Evolutionary conservation across 2,329 filamentous ascomycete genomes (phyloP), one percentile per base, ranked within the genome.

Genomic region (Rachicladosporium sp.): DNA sequence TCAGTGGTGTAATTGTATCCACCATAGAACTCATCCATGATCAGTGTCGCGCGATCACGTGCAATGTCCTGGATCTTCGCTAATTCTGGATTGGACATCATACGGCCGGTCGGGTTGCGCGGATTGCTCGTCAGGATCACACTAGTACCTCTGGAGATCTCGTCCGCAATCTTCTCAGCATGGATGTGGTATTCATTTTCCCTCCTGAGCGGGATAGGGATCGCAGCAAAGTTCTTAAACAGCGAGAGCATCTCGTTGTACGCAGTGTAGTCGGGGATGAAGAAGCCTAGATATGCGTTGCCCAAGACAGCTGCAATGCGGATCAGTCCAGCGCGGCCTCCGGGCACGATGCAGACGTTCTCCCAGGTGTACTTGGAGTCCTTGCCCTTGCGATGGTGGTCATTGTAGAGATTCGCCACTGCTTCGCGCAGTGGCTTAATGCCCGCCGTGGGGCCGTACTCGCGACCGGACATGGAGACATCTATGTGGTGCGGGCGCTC

Each of bases 241-340:
- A 95, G 69, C 42, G 80, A 86, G 66, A 95, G 66, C 88, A 96
- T 95, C 69, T 95, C 88, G 57, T 93, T 94, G 70, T 96, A 96
- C 2, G 89, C 89, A 3, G 88, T 94, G 67, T 95, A 95, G 61
- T 95, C 62, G 4, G 45, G 50, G 27, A 55, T 58, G 64, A 93
- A 94, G 73, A 95, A 95, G 32, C 82, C 85, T 46, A 95, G 71
- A 40, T 61, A 60, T 40, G 87, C 80, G 60, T 93, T 93, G 48
- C 89, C 89, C 51, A 96, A 66, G 4, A 96, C 87, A 37, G 89
- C 89, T 12, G 89, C 89, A 59, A 96, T 95, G 52, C 89, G 78
- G 60, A 95, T 95, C 64, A 96, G 68, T 36, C 89, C 89, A 29
- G 89, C 89, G 53, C 89, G 78, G 31, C 89, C 89, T 61, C 88